phyloP scores from a whole-genome alignment of 345 rosid genomes.

The Conringia planisiliqua region DNA sequence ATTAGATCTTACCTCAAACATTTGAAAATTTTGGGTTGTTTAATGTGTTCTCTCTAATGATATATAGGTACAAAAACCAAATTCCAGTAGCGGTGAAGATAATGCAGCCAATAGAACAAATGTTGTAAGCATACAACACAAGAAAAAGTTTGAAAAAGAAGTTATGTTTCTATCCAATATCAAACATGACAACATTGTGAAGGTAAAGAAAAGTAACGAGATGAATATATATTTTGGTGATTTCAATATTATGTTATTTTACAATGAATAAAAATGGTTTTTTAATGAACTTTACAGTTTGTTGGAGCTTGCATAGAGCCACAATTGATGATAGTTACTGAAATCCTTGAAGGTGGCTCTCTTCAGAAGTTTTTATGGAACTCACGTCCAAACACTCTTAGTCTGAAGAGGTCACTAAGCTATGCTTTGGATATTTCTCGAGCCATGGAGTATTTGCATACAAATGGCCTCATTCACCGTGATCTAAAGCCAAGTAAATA shows the following conservation, averaged over 20 bases:
- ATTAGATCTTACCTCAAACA: neutral
- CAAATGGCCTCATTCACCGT: slow-evolving; percentile 67
- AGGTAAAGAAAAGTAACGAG: slow-evolving; percentile 34
- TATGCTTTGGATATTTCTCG: slow-evolving; percentile 57
- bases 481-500: slow-evolving; percentile 62
- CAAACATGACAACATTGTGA: slow-evolving; percentile 49
- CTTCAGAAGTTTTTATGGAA: slow-evolving; percentile 49
- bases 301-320: slow-evolving; percentile 59
- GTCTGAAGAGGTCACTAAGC: slow-evolving; percentile 36
- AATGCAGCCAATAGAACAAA: slow-evolving; percentile 39
- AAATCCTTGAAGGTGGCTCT: slow-evolving; percentile 46
- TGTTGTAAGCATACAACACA: slow-evolving; percentile 31
- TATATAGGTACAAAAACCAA: slow-evolving; percentile 19
- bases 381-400: slow-evolving; percentile 40
- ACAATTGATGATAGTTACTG: slow-evolving; percentile 52
- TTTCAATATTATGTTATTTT: neutral
- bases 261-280: neutral
- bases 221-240: neutral
- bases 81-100: slow-evolving; percentile 54
- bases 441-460: slow-evolving; percentile 71
- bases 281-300: slow-evolving; percentile 34
- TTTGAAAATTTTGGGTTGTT: neutral
- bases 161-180: slow-evolving; percentile 45
- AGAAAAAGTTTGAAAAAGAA: slow-evolving; percentile 51
- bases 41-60: neutral